These are phyloP conservation scores for Fusarium irregulare DNA, from an alignment of 2,329 filamentous ascomycete genomes.

Conservation along the genomic window DNA sequence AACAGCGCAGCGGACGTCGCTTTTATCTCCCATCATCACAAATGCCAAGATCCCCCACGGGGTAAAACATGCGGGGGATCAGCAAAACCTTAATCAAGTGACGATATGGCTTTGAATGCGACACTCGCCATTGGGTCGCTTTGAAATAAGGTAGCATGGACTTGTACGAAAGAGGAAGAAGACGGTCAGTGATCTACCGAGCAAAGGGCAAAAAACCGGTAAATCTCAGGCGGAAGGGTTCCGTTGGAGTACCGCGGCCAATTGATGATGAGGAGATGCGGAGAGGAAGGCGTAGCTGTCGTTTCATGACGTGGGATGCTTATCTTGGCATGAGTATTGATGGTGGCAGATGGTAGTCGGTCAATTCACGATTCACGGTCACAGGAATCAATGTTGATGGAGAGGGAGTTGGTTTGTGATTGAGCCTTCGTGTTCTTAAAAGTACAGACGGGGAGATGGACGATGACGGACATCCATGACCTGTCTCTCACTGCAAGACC, in stretches of 20 bases:
- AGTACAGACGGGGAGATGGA: neutral
- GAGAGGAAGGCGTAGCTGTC: neutral
- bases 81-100: conserved; percentile 7
- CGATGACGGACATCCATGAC: neutral
- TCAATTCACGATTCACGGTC: neutral
- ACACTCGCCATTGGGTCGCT: neutral
- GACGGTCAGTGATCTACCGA: neutral
- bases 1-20: neutral
- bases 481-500: neutral
- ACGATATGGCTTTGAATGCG: neutral
- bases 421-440: neutral
- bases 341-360: neutral
- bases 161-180: conserved; percentile 7
- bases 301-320: neutral
- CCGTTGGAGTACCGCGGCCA: neutral
- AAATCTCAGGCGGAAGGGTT: neutral
- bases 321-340: neutral
- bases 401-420: neutral
- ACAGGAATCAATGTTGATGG: too few species aligned
- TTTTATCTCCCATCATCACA: neutral
- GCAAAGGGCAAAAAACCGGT: neutral
- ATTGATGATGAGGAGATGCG: neutral
- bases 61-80: conserved; percentile 27
- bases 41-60: conserved; percentile 19
- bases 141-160: neutral